These are phyloP conservation scores for Salvia miltiorrhiza DNA, from an alignment of 257 asterid species.

Conservation along the genomic window DNA sequence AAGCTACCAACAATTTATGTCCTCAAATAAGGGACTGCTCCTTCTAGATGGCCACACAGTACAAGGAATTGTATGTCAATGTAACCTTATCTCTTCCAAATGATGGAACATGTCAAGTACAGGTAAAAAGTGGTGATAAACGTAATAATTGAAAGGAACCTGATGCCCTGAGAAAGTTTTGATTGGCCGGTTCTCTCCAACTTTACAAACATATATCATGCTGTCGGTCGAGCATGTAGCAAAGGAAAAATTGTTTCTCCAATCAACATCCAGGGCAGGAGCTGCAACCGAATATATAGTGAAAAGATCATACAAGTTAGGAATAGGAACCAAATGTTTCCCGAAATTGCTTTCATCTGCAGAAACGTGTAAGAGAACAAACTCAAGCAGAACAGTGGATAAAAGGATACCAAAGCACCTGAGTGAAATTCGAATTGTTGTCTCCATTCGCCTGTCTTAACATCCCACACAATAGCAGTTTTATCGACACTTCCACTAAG, in stretches of 20 bases:
- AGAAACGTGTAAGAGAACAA: slow-evolving; percentile 10
- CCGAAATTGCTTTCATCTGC: slow-evolving; percentile 5
- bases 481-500: slow-evolving; percentile 96
- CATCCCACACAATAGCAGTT: slow-evolving; percentile 98
- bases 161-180: slow-evolving; percentile 83
- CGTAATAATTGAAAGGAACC: slow-evolving; percentile 39
- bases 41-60: not conserved
- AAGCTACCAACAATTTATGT: not conserved
- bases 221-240: slow-evolving; percentile 98
- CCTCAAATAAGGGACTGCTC: not conserved
- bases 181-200: slow-evolving; percentile 83
- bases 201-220: slow-evolving; percentile 93
- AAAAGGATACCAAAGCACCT: slow-evolving; percentile 42
- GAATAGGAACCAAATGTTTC: not conserved
- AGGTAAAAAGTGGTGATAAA: slow-evolving; percentile 7
- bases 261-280: slow-evolving; percentile 96
- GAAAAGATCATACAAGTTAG: slow-evolving; percentile 1
- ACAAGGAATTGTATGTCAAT: not conserved
- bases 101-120: not conserved
- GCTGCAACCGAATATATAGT: slow-evolving; percentile 39
- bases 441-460: slow-evolving; percentile 88
- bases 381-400: slow-evolving; percentile 11
- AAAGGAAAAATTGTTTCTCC: slow-evolving; percentile 84
- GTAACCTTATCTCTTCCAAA: not conserved
- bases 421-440: slow-evolving; percentile 93